A percentile compares a stretch with the other conserved stretches of the same genome.
Evolutionary conservation across 176 grass and related monocot genomes (phyloP).

Genomic region (Aegilops tauschii): DNA sequence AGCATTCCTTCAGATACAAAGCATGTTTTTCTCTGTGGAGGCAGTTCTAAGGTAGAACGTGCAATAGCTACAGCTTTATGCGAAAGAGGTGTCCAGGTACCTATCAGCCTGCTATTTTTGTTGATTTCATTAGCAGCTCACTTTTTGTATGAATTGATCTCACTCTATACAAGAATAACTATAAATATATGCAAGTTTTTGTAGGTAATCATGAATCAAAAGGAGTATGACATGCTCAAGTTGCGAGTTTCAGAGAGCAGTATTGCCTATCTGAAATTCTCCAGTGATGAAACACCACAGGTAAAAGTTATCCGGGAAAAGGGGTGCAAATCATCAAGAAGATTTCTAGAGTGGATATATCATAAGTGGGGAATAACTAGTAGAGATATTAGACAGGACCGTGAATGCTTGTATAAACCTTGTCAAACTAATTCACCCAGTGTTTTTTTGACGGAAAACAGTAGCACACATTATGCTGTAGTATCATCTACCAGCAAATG

Average conservation of each 20-base stretch:
- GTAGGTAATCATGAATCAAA: constrained; percentile 68
- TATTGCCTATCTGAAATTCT: constrained; percentile 52
- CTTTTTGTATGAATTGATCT: neutral
- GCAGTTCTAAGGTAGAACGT: constrained; percentile 55
- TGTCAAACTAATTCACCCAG: constrained; percentile 5
- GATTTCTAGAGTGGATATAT: neutral
- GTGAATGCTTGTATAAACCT: neutral
- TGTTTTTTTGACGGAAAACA: neutral
- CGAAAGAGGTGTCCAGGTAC: constrained; percentile 69
- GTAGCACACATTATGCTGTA: neutral
- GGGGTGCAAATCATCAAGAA: neutral
- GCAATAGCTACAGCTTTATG: constrained; percentile 60
- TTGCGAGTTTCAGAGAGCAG: constrained; percentile 42
- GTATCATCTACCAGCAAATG: neutral
- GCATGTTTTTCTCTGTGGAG: constrained; percentile 53
- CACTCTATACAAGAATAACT: neutral
- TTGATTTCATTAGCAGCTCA: neutral
- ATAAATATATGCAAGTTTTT: neutral
- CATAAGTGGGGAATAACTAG: neutral
- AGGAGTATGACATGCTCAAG: constrained; percentile 66
- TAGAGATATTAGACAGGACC: neutral
- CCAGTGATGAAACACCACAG: constrained; percentile 48
- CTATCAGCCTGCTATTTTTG: neutral
- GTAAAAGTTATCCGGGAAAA: constrained; percentile 32
- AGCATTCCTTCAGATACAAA: constrained; percentile 57